phyloP scores from a whole-genome alignment of 768 basidiomycete species.

The Lyophyllum atratum region DNA sequence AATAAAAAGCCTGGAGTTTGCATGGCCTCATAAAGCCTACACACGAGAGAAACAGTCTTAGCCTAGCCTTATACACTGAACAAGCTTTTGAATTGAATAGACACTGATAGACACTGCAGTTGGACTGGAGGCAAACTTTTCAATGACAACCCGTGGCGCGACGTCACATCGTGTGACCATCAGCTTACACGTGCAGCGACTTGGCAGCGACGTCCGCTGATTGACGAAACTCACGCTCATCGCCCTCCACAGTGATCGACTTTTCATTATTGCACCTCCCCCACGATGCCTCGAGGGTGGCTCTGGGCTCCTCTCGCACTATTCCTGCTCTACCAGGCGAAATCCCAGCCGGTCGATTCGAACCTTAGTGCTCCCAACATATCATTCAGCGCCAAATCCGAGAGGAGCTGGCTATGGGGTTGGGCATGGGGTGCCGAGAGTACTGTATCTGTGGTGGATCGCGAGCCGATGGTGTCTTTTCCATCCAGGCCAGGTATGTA shows the following conservation, averaged over 20 bases:
- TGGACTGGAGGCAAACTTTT: too few species aligned
- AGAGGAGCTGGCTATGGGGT: conserved; percentile 58
- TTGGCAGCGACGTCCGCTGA: not conserved
- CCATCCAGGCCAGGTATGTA: conserved; percentile 59
- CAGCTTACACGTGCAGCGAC: not conserved
- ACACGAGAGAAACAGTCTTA: too few species aligned
- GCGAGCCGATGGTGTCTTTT: conserved; percentile 69
- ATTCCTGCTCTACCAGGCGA: conserved; percentile 10
- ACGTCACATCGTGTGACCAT: not conserved
- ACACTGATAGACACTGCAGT: too few species aligned
- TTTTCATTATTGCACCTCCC: conserved; percentile 1
- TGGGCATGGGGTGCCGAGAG: conserved; percentile 74
- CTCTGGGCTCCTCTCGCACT: conserved; percentile 29
- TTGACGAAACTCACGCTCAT: too few species aligned
- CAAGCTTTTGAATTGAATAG: too few species aligned
- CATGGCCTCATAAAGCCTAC: too few species aligned
- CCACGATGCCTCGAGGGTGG: conserved; percentile 21
- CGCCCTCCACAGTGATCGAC: not conserved
- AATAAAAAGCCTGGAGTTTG: too few species aligned
- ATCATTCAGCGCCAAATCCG: conserved; percentile 44
- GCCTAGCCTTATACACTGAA: too few species aligned
- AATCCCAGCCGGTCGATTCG: conserved; percentile 31
- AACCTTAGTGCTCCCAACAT: conserved; percentile 13
- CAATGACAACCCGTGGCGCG: too few species aligned
- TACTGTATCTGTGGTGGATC: conserved; percentile 77